Conservation (phyloP, 2,329 filamentous ascomycete genomes). For the Parascedosporium putredinis region DNA sequence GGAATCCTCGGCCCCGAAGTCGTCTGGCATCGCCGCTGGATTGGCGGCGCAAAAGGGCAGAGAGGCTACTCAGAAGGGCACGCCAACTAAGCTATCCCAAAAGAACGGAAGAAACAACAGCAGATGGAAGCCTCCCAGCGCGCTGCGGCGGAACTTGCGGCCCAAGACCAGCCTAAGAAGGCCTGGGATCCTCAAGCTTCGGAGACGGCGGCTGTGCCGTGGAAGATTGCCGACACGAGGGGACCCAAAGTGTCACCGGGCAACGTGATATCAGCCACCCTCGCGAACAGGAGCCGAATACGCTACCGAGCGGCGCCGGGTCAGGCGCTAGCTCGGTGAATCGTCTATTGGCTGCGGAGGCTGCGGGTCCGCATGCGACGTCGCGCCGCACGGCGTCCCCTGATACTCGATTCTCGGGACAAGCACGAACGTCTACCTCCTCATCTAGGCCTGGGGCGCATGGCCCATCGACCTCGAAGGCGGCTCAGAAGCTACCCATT, state of each 20-base stretch:
- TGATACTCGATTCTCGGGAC: slow-evolving; percentile 53
- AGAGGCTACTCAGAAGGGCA: slow-evolving; percentile 22
- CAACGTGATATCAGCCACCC: slow-evolving; percentile 31
- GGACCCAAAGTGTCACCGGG: slow-evolving; percentile 39
- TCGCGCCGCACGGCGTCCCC: slow-evolving; percentile 45
- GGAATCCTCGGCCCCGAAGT: slow-evolving; percentile 32
- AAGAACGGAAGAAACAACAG: slow-evolving; percentile 78
- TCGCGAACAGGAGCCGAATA: too few relatives aligned
- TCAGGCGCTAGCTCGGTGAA: slow-evolving; percentile 22
- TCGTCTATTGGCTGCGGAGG: slow-evolving; percentile 32
- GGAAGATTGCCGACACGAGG: slow-evolving; percentile 46
- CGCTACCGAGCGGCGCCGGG: too few relatives aligned
- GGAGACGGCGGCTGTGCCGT: slow-evolving; percentile 43
- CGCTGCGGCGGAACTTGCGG: slow-evolving; percentile 25
- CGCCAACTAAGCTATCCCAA: slow-evolving; percentile 68
- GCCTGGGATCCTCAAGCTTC: slow-evolving; percentile 33
- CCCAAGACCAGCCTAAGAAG: slow-evolving; percentile 21
- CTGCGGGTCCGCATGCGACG: slow-evolving; percentile 21
- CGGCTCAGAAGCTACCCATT: slow-evolving; percentile 28
- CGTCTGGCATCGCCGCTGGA: slow-evolving; percentile 43
- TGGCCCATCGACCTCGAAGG: slow-evolving; percentile 18
- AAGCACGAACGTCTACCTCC: slow-evolving; percentile 27
- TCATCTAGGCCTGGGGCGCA: slow-evolving; percentile 14
- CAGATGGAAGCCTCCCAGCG: slow-evolving; percentile 49
- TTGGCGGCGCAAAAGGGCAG: slow-evolving; percentile 39